Evolutionary conservation across 306 rosid species (phyloP), one percentile per base, ranked within the genome.

Genomic region (Cucurbita maxima): DNA sequence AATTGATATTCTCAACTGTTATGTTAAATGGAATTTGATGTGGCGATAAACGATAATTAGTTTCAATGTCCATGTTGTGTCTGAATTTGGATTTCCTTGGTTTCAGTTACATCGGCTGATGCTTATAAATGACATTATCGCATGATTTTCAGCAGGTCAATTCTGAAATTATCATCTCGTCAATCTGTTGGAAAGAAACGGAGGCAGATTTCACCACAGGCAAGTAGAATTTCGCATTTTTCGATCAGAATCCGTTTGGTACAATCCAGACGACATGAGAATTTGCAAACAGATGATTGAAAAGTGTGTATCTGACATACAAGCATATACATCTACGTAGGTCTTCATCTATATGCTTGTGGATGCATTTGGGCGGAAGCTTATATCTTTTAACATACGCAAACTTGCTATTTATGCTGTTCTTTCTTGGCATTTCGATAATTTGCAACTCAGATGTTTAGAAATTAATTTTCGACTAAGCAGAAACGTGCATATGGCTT

Each of bases 91-190:
- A 67, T 67, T 30, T 45, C 20, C 5, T 3, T 7, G 13, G 41
- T 0, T 64, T 71, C 47, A 15, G 19, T 51, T 30, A 25, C 58
- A 48, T n/a, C 11, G 25, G 75, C 16, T 14, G 75, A 40, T 51
- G 58, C 48, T 50, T 48, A 30, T 30, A 19, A 44, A 58, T 79
- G 25, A 64, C 60, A 62, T 75, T 54, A 7, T 72, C 14, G 19
- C 52, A 72, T 54, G 14, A 22, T 7, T 68, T 76, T 34, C 60
- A 81, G 80, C 84, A 92, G 99, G 85, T 89, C 95, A 52, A 64
- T 94, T 79, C 63, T 89, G 80, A 76, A 84, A 86, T 62, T 89
- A 66, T 86, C 95, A 22, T 86, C 86, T 43, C 91, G 87, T 53
- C 81, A 81, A 25, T 80, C 83, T 16, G 20, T 78, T 78, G 74